Base-by-base conservation (phyloP, 1,139 yeast species). In the Geotrichum carabidarum region DNA sequence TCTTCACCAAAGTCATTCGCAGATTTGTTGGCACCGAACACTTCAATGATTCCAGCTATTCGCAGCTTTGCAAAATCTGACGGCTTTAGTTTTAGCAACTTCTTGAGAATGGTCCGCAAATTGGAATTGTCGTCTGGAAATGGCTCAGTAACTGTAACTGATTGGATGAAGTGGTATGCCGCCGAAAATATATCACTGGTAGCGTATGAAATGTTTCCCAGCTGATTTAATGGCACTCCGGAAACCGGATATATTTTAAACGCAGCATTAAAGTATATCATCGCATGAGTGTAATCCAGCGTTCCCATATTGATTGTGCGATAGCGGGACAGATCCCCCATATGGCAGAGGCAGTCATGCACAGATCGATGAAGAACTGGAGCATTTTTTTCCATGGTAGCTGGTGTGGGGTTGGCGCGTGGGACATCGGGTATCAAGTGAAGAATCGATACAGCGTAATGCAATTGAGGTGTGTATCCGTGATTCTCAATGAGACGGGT, bases 241-340 rank as follows among this genome's bases (percentile, higher is more conserved):
- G 42, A 43, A 35, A 55, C 31, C 34, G 61, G 60, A 4, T 44
- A 40, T 12, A 60, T 54, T 8, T 44, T 55, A 7, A 51, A 34
- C 11, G 63, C 63, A 0, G 58, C 50, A 2, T 51, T 44, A 53
- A 62, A 63, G 51, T 62, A 62, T 17, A 58, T 53, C 31, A 44
- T 42, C 2, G 65, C 60, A 38, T 62, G 60, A 9, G 51, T 51
- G 45, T 56, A 58, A 15, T 48, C 53, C 6, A 48, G 44, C 4
- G 36, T 12, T 6, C 12, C 14, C 8, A 22, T 2, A 42, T 17
- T 36, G n/a, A 41, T 41, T 18, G 49, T 37, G 12, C 60, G 55
- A 50, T 62, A 62, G 14, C 63, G 54, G n/a, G 62, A 56, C 27
- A 60, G 34, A 46, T 62, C 64, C 7, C 66, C 65, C 32, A 62